Percentiles rank a stretch among this genome's conserved stretches.
Conservation (phyloP, 495 filamentous ascomycete species). For the Tuber melanosporum region DNA sequence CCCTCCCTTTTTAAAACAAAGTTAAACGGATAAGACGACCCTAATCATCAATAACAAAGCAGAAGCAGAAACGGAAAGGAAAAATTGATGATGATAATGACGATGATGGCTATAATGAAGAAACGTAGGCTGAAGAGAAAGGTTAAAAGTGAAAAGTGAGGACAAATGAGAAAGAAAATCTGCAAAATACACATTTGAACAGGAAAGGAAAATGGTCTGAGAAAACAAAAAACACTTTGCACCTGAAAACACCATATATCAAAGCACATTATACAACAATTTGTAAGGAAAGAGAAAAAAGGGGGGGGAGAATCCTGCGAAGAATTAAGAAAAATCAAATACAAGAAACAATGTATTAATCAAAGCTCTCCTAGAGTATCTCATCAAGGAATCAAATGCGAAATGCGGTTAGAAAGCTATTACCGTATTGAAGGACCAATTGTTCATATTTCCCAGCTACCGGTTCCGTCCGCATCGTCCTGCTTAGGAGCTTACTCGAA, state of each 20-base stretch:
- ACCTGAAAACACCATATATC: conserved; percentile 38
- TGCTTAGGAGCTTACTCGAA: conserved; percentile 28
- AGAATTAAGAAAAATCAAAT: conserved; percentile 17
- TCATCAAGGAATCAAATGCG: conserved; percentile 2
- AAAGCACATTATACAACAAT: conserved; percentile 26
- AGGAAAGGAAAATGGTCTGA: conserved; percentile 11
- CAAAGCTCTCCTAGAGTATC: not conserved
- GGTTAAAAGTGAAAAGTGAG: not conserved
- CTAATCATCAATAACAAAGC: not conserved
- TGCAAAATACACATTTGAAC: conserved; percentile 20
- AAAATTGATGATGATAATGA: not conserved
- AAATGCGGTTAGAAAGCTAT: not conserved
- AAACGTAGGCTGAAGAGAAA: not conserved
- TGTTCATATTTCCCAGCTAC: not conserved
- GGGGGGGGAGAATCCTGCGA: conserved; percentile 6
- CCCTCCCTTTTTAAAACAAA: not conserved
- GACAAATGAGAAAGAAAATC: conserved; percentile 20
- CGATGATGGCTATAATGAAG: not conserved
- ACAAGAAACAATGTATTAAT: conserved; percentile 24
- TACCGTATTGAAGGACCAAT: not conserved
- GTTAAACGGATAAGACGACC: not conserved
- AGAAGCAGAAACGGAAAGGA: not conserved
- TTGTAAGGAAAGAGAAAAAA: conserved; percentile 12
- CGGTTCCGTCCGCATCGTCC: conserved; percentile 4
- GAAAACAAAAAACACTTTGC: conserved; percentile 37